Base-by-base conservation (phyloP, 257 asterid species). In the Solanum paucissectum region DNA sequence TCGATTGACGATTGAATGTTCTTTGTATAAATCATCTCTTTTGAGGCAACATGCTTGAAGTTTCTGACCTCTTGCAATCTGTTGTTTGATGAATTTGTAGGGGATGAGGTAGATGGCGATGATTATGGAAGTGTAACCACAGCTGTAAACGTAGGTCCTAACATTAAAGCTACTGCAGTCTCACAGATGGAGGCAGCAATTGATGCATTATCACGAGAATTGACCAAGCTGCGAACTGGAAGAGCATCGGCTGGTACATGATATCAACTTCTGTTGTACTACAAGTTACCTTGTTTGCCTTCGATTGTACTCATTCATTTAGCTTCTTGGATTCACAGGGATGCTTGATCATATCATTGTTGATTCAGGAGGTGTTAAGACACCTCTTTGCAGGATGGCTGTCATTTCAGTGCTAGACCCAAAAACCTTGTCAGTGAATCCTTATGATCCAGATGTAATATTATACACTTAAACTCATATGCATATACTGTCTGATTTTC, bases 261-360 rank as follows among this genome's bases (percentile, higher is more conserved):
- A 23, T 81, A 81, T 85, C 14, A 36, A 71, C 37, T 46, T 58
- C 20, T 25, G 82, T 25, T 68, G 60, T 46, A 34, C 34, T 42
- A 86, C 72, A 69, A 69, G n/a, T 60, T 16, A 16, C 36, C 16
- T 55, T 37, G 37, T 42, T 42, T 60, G 32, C 16, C 33, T 66
- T 85, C 12, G 1, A 27, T 33, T 86, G 52, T 14, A 42, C 69
- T 72, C 86, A 73, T 66, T 62, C 1, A 9, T 33, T 68, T 76
- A 58, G 46, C 18, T 29, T 58, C 44, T 36, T 77, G 23, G 34
- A 66, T 46, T 88, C 88, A 89, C 95, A 96, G 99, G 99, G 88
- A 95, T 97, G 95, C 95, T 97, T 90, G 98, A 95, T 88, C 99
- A 97, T 91, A 95, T 97, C 87, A 93, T 94, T 92, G 98, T 97